Base-by-base conservation (phyloP, 768 basidiomycete genomes). In the Russula emetica region DNA sequence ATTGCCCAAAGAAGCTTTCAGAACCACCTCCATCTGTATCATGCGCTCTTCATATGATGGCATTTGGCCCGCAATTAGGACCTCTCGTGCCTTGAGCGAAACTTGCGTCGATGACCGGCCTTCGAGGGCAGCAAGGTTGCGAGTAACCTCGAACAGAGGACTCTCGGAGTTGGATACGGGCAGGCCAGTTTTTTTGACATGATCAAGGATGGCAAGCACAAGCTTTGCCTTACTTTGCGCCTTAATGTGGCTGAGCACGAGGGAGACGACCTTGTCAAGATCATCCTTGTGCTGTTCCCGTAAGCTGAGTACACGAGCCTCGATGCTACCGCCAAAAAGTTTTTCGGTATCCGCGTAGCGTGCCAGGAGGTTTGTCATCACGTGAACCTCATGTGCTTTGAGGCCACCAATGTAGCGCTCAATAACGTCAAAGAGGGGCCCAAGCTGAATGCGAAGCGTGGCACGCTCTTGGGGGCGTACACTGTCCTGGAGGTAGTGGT, bases 21-120 rank as follows among this genome's bases (percentile, higher is more conserved):
- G 82, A 58, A 99, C 88, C 30, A 86, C 80, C 78, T 97, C 95
- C 91, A 99, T 96, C 75, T 99, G 97, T 30, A 85, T 78, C 47
- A 87, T 79, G 62, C 97, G 89, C 74, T 98, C 97, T 71, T 98
- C 94, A 72, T 92, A 96, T 16, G 94, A 96, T 6, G 97, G 97
- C 84, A 99, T 90, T 74, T 96, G 93, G 53, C 92, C 92, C 36
- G 93, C 82, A 71, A 99, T 98, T 53, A 98, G 82, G 8, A 97
- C 97, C 78, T 99, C 97, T 52, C 97, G 90, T 47, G 97, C 97
- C 76, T 96, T 98, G 67, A 99, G 77, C 3, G 95, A 83, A 40
- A 98, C 95, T 60, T 87, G 80, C 34, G 86, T 91, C n/a, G 95
- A 96, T 7, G 93, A 93, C 71, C 94, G 90, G 54, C 92, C 88